These are phyloP conservation scores for Amanita inopinata DNA, from an alignment of 768 basidiomycete genomes.

Conservation along the genomic window DNA sequence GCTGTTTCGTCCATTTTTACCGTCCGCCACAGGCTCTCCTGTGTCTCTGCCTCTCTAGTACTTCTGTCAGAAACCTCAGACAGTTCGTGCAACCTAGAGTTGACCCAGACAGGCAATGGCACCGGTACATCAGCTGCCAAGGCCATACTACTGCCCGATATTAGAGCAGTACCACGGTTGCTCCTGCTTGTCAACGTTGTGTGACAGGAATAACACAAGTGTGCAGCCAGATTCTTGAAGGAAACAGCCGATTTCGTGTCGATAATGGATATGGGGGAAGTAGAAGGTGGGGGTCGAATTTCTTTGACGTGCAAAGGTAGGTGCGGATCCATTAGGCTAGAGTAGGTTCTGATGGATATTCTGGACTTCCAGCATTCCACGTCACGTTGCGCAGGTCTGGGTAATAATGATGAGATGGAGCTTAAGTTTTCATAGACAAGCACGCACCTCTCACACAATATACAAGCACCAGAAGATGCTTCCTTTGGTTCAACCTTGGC, in stretches of 20 bases:
- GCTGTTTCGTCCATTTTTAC: conserved; percentile 19
- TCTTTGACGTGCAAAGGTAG: neutral
- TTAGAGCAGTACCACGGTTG: conserved; percentile 23
- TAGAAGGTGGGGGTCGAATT: neutral
- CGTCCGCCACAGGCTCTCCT: conserved; percentile 23
- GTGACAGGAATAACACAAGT: conserved; percentile 50
- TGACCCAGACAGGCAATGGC: conserved; percentile 28
- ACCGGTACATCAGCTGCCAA: conserved; percentile 10
- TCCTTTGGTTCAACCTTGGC: conserved; percentile 67
- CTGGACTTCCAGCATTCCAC: conserved; percentile 66
- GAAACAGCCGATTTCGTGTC: too few species aligned
- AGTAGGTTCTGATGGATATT: conserved; percentile 59
- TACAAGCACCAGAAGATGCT: conserved; percentile 36
- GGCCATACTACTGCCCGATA: conserved; percentile 5
- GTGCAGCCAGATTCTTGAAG: conserved; percentile 18
- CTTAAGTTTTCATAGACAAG: neutral
- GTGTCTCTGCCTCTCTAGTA: neutral
- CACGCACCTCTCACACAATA: conserved; percentile 56
- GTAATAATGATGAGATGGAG: neutral
- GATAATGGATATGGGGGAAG: too few species aligned
- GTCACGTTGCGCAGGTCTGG: conserved; percentile 53
- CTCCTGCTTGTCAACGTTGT: conserved; percentile 48
- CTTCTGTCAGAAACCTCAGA: neutral
- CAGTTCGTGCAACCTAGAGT: conserved; percentile 12
- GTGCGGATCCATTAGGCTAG: neutral